Evolutionary conservation across 164 flowering plant genomes (phyloP), one percentile per base, ranked within the genome.

Genomic region (Santalum album): DNA sequence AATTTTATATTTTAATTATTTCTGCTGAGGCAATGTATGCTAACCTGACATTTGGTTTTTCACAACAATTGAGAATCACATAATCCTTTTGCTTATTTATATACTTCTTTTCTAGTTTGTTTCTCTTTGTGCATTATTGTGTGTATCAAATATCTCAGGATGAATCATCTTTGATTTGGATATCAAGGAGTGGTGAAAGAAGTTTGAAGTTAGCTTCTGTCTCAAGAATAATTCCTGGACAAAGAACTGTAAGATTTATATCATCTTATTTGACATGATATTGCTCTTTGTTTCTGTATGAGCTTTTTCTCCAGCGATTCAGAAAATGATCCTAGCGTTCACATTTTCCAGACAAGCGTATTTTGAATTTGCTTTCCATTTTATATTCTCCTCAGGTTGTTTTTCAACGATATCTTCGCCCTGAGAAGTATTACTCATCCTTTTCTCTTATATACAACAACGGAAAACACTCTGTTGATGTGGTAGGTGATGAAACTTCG

Each of bases 361-460:
- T 48, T 10, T 7, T 20, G 36, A 22, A 34, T 40, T 55, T 36
- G n/a, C 3, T 32, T n/a, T 27, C 27, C 38, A 20, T 60, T 15
- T 43, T 0, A 29, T 57, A 4, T 65, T n/a, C 44, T 48, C n/a
- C 11, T 12, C 83, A 91, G 98, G 76, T 90, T 68, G 92, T 84
- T 57, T 91, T 91, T 60, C 89, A 78, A 61, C 79, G 95, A 2
- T 76, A 77, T 68, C 75, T 78, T 52, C 81, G 94, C 36, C 98
- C 98, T 53, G 96, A 88, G 53, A 91, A 88, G 79, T 96, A 91
- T 50, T 88, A 86, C 67, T 71, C 88, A 62, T 91, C 98, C 7
- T 91, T 91, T 75, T 91, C 98, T 63, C 89, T 91, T 24, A 77
- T 84, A 58, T 83, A 91, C 71, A 77, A 80, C 72, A 76, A 86